Evolutionary conservation across 2,329 filamentous ascomycete species (phyloP), one percentile per base, ranked within the genome.

Genomic region (Verticillium albo-atrum): DNA sequence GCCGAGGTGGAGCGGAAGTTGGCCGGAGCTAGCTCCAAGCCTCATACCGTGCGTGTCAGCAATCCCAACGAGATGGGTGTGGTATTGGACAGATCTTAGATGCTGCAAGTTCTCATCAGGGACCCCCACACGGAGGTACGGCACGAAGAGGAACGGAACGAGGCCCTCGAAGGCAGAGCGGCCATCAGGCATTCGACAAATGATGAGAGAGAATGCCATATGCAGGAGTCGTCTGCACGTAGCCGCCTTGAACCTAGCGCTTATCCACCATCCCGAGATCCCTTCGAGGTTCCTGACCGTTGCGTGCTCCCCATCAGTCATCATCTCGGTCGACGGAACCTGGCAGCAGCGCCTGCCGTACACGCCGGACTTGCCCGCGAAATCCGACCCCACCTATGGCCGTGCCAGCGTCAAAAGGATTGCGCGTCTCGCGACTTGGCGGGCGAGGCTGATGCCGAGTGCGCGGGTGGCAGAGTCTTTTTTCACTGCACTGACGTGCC

Each of bases 351-450:
- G 20, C 37, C 20, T n/a, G 9, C 5, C 20, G 3, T 20, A 23
- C 20, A 47, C 42, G 23, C 20, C 42, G 42, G 42, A 47, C 42
- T 47, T 47, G 20, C 25, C 42, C 42, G 42, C 42, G 9, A 25
- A 20, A 20, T n/a, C 42, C 25, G 42, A 14, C 42, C 9, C 42
- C 42, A 47, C 42, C 2, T 47, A 20, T 47, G 42, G 20, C 42
- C 7, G 42, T 47, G 42, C 42, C 42, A 47, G 20, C 42, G 42
- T 47, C 42, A 61, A 57, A 55, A 59, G 56, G 58, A 61, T 64
- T 64, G 62, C 62, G 62, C 59, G 62, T 63, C 62, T 62, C 54
- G 28, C 35, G 56, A 55, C 62, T 62, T 62, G 62, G 62, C 62
- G 35, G 27, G 56, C 60, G 60, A 58, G 57, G 60, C 55, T 57